Base-by-base conservation (phyloP, 345 rosid species). In the Dipteronia dyeriana region DNA sequence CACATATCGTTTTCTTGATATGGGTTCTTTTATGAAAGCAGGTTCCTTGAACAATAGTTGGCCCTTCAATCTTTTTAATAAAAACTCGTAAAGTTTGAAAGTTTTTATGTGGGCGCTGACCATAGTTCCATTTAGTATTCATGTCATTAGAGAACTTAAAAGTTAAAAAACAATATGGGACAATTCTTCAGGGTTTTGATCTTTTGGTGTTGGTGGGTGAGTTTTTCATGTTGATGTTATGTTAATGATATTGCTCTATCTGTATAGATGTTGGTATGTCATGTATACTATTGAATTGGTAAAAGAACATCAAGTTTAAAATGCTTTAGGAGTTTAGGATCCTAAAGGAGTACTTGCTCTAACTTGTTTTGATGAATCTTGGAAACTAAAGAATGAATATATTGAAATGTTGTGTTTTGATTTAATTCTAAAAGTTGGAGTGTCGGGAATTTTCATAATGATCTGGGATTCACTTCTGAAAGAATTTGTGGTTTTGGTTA, bases 11-110 rank as follows among this genome's bases (percentile, higher is more conserved):
- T 9, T 17, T 38, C 31, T 34, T 22, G 2, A 66, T 14, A 7
- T 72, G 72, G 59, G 72, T 71, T 39, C 3, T 80, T 9, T 19
- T 63, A 29, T 69, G 26, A 13, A n/a, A 31, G 54, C 8, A 49
- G 11, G 14, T 68, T 69, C 39, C 51, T 0, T 29, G 12, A 9
- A 34, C 38, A 34, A 34, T 68, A 2, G 10, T 75, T 11, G 19
- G 9, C 17, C 63, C 17, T 74, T 12, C 11, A 12, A 29, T 57
- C 2, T 31, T n/a, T 61, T 14, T 56, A n/a, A 7, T 14, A 20
- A 1, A 19, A 19, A 39, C 51, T 16, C 70, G n/a, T 12, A 34
- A 66, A 66, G 26, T 39, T 66, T 19, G 17, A 34, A 34, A 66
- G 43, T 64, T 29, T 6, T 14, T 53, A 16, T 53, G 57, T 53